Evolutionary conservation across 129 eudicot species (phyloP).

Genomic region (Gnaphalium uliginosum): DNA sequence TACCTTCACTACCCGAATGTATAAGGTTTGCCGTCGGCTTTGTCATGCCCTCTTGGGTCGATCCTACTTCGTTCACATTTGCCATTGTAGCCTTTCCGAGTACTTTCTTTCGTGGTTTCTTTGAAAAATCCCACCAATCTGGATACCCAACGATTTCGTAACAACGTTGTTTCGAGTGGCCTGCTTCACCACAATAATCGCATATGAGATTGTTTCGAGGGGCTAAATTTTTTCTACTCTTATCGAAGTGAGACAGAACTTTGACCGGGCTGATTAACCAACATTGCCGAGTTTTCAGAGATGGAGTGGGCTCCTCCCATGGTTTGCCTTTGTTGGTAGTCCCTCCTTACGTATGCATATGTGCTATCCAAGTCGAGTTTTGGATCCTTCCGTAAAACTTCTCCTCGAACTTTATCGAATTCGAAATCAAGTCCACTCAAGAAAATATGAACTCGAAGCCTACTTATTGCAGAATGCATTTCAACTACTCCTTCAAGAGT

Average conservation of each 20-base stretch:
- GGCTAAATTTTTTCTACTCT: not conserved
- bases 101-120: not conserved
- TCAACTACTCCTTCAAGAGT: not conserved
- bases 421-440: not conserved
- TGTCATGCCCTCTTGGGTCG: no score
- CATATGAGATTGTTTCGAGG: not conserved
- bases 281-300: not conserved
- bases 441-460: not conserved
- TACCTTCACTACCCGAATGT: no score
- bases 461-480: not conserved
- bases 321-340: not conserved
- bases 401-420: not conserved
- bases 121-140: not conserved
- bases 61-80: no score
- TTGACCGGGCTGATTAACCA: no score
- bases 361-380: no score
- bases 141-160: not conserved
- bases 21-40: no score
- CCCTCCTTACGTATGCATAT: not conserved
- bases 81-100: not conserved
- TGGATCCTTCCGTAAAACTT: not conserved
- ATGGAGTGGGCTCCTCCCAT: not conserved
- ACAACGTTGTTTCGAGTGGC: conserved; percentile 3
- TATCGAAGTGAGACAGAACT: no score
- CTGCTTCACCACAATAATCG: not conserved